Base-by-base conservation (phyloP, 768 basidiomycete genomes). In the Aureoboletus auriporus region DNA sequence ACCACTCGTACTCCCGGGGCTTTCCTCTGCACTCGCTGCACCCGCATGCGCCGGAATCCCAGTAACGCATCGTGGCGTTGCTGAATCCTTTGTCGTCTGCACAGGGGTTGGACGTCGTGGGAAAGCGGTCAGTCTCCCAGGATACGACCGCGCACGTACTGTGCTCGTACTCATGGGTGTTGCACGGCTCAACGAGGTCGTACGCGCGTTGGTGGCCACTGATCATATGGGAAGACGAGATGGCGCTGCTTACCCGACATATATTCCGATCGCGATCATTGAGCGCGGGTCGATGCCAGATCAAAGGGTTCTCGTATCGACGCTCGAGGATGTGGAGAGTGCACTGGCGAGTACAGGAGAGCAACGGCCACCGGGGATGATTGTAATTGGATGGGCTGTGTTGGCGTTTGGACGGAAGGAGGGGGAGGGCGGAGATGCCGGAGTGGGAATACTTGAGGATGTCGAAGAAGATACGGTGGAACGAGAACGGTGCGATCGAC, bases 271-370 rank as follows among this genome's bases (percentile, higher is more conserved):
- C 56, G 92, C 93, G 8, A 84, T 98, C 55, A 83, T 99, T 44
- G 96, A 99, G 67, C 80, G 95, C 7, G 93, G 90, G n/a, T 90
- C 89, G 17, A 87, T 90, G 77, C 82, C 86, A 0, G 96, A 99
- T 68, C 96, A 98, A 68, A 73, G 96, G 12, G 81, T 89, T 3
- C 74, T 96, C 17, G 75, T 75, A 27, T 87, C 86, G 14, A 98
- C 93, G 1, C 63, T 99, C 42, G 74, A 69, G 46, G 76, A 85
- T 58, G 79, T 97, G 34, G 79, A 77, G 13, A 68, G 66, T 14
- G 92, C 87, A 2, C 63, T 97, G 64, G 83, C 85, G 47, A 80
- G 77, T 51, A 70, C 77, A 2, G 92, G 88, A 8, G 88, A 91
- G 57, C 93, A 98, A 65, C 71, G 94, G 31, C 93, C 94, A 14